phyloP scores from a whole-genome alignment of 495 filamentous ascomycete genomes.

The Penicillium cinerascens region DNA sequence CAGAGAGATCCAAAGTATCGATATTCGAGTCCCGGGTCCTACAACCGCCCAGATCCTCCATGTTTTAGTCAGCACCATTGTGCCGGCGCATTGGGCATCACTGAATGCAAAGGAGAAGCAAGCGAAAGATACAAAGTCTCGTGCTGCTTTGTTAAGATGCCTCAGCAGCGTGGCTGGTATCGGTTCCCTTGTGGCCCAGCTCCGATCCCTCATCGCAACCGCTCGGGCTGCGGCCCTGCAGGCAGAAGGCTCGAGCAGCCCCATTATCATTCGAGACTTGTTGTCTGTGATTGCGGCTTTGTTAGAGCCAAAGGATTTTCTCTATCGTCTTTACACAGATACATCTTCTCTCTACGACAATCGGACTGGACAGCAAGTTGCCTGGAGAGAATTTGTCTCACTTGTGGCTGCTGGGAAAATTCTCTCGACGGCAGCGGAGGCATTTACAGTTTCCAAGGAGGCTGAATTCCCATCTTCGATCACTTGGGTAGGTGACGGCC shows the following conservation, averaged over 20 bases:
- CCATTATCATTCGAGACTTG: conserved; percentile 31
- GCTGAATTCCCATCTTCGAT: conserved; percentile 19
- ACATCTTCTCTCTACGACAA: conserved; percentile 32
- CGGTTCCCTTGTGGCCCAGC: conserved; percentile 60
- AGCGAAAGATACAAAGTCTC: conserved; percentile 28
- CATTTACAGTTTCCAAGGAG: conserved; percentile 51
- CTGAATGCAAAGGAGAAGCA: conserved; percentile 45
- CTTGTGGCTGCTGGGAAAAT: conserved; percentile 71
- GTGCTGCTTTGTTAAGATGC: conserved; percentile 56
- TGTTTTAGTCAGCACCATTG: conserved; percentile 61
- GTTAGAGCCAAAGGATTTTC: conserved; percentile 51
- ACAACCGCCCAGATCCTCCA: conserved; percentile 67
- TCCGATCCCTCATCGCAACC: conserved; percentile 50
- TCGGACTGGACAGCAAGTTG: conserved; percentile 37
- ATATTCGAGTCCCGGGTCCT: conserved; percentile 61
- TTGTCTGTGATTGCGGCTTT: conserved; percentile 50
- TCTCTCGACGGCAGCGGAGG: conserved; percentile 70
- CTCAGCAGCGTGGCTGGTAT: conserved; percentile 70
- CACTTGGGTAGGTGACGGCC: conserved; percentile 66
- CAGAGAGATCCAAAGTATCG: conserved; percentile 39
- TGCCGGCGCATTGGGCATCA: conserved; percentile 75
- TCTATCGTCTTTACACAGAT: conserved; percentile 53
- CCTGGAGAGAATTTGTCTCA: conserved; percentile 64
- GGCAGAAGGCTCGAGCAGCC: conserved; percentile 27
- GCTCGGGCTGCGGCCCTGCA: conserved; percentile 25